These are phyloP conservation scores for Rutidosis leptorrhynchoides DNA, from an alignment of 129 eudicot genomes.

Conservation along the genomic window DNA sequence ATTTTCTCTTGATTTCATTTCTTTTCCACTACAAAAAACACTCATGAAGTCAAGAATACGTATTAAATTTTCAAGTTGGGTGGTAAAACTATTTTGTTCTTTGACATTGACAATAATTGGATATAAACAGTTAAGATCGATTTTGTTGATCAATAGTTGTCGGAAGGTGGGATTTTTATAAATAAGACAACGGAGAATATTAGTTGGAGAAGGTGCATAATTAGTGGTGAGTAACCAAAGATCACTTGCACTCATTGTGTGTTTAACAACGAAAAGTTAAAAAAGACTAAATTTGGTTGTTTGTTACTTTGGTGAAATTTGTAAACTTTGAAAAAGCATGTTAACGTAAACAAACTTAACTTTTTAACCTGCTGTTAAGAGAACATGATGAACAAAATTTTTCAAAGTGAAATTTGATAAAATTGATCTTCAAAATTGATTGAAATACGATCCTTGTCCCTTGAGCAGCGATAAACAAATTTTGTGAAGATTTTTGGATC, in stretches of 20 bases:
- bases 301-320: constrained; percentile 4
- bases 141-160: constrained; percentile 35
- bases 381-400: no score
- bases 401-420: no score
- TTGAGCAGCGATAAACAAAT: no score
- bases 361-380: no score
- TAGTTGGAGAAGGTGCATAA: constrained; percentile 33
- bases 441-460: no score
- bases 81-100: neutral
- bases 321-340: no score
- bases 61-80: neutral
- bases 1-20: no score
- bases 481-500: no score
- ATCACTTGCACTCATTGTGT: constrained; percentile 30
- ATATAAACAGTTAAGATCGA: constrained; percentile 15
- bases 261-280: constrained; percentile 30
- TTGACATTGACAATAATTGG: neutral
- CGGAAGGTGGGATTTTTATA: constrained; percentile 36
- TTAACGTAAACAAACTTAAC: no score
- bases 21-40: no score
- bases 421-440: no score
- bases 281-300: constrained; percentile 24
- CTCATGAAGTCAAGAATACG: no score
- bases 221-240: constrained; percentile 33
- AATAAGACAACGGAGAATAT: constrained; percentile 31